phyloP scores from a whole-genome alignment of 192 early-diverging fungal genomes.

The Dimargaris xerosporica region DNA sequence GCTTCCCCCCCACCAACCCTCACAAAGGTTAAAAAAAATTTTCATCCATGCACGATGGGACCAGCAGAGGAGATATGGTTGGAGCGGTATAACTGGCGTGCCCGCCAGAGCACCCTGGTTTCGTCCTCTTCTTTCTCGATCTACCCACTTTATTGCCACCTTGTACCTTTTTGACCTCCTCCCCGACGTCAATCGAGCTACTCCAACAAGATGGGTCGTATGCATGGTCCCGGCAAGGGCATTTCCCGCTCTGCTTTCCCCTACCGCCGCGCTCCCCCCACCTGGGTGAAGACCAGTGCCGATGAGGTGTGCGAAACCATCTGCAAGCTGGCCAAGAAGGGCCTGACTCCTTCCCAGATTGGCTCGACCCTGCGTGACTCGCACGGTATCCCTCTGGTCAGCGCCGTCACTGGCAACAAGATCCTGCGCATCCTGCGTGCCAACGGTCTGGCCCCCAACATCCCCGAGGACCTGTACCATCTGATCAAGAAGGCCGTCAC shows the following conservation, averaged over 20 bases:
- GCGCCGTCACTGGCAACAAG: slow-evolving; percentile 97
- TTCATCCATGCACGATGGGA: too few relatives aligned
- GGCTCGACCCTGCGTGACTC: slow-evolving; percentile 94
- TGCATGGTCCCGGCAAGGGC: slow-evolving; percentile 98
- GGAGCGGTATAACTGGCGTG: too few relatives aligned
- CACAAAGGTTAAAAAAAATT: too few relatives aligned
- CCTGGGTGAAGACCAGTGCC: slow-evolving; percentile 95
- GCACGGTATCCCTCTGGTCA: slow-evolving; percentile 95
- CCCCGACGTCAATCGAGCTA: too few relatives aligned
- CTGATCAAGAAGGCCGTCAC: slow-evolving; percentile 99
- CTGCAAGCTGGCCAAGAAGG: slow-evolving; percentile 99
- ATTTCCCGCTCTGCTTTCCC: slow-evolving; percentile 67
- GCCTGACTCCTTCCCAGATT: slow-evolving; percentile 95
- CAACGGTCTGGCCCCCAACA: slow-evolving; percentile 87
- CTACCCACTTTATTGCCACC: too few relatives aligned
- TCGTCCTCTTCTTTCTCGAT: too few relatives aligned
- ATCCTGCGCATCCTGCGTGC: slow-evolving; percentile 96
- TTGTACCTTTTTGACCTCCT: too few relatives aligned
- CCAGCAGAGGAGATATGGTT: too few relatives aligned
- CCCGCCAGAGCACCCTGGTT: too few relatives aligned
- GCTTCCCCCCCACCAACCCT: too few relatives aligned
- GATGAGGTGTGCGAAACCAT: slow-evolving; percentile 97
- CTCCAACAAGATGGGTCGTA: slow-evolving; percentile 63
- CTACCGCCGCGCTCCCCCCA: slow-evolving; percentile 93
- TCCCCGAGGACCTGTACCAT: slow-evolving; percentile 98